A percentile compares a stretch with the other conserved stretches of the same genome.
phyloP scores from a whole-genome alignment of 2,329 filamentous ascomycete genomes.

The Huntiella omanensis region DNA sequence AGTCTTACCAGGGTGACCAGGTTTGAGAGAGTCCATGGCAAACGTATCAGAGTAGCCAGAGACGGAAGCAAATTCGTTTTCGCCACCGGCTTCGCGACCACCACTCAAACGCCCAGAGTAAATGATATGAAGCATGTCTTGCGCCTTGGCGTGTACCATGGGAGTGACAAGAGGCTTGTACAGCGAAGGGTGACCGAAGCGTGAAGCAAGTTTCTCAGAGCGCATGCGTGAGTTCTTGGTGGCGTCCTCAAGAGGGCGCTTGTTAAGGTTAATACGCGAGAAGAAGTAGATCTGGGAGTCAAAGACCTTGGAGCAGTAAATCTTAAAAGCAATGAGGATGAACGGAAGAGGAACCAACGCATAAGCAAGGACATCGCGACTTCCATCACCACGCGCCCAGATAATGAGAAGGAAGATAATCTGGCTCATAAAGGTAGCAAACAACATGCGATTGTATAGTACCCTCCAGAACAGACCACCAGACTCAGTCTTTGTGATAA shows the following conservation, averaged over 20 bases:
- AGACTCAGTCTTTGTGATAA: constrained; percentile 91
- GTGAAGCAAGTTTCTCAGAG: constrained; percentile 51
- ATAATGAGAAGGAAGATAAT: constrained; percentile 59
- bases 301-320: constrained; percentile 58
- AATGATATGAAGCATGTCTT: constrained; percentile 67
- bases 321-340: constrained; percentile 66
- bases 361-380: constrained; percentile 37
- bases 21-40: constrained; percentile 59
- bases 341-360: constrained; percentile 58
- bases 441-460: constrained; percentile 81
- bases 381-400: constrained; percentile 46
- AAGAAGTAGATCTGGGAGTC: constrained; percentile 70
- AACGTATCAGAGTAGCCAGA: constrained; percentile 71
- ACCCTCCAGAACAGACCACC: constrained; percentile 85
- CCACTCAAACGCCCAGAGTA: constrained; percentile 66
- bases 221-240: constrained; percentile 26
- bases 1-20: constrained; percentile 28
- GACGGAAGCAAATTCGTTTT: constrained; percentile 34
- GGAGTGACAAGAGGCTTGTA: constrained; percentile 81
- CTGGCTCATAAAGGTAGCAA: constrained; percentile 62
- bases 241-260: constrained; percentile 10
- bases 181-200: constrained; percentile 80
- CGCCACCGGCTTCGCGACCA: constrained; percentile 29
- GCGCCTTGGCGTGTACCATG: constrained; percentile 84
- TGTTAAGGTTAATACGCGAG: constrained; percentile 34